Evolutionary conservation across 805 yeast genomes (phyloP).

Genomic region (Zygoascus flipseniorum): DNA sequence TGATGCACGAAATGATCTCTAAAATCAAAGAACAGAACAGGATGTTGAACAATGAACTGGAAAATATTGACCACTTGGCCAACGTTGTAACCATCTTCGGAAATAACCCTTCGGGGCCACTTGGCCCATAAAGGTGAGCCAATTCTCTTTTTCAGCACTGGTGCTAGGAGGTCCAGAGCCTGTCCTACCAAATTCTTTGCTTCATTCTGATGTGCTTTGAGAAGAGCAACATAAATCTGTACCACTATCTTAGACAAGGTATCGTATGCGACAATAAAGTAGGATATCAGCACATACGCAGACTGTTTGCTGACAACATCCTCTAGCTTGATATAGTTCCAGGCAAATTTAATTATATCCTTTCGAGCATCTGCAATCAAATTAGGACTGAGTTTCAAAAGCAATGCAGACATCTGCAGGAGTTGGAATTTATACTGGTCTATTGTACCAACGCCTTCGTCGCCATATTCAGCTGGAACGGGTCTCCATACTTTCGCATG

Average conservation of each 20-base stretch:
- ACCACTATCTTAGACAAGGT: constrained; percentile 84
- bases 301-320: constrained; percentile 86
- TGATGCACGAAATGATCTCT: constrained; percentile 85
- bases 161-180: constrained; percentile 82
- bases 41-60: constrained; percentile 79
- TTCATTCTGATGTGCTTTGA: constrained; percentile 79
- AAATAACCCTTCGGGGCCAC: constrained; percentile 87
- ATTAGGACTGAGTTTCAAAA: constrained; percentile 60
- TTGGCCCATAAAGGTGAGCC: constrained; percentile 68
- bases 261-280: constrained; percentile 79
- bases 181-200: constrained; percentile 76
- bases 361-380: constrained; percentile 55
- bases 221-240: constrained; percentile 83
- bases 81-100: constrained; percentile 83
- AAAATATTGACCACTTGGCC: constrained; percentile 81
- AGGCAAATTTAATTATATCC: constrained; percentile 84
- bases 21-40: constrained; percentile 74
- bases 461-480: constrained; percentile 26
- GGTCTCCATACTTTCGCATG: constrained; percentile 68
- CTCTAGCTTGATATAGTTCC: constrained; percentile 87
- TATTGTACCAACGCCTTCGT: constrained; percentile 56
- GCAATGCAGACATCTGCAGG: constrained; percentile 68
- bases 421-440: constrained; percentile 72
- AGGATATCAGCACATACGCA: constrained; percentile 81
- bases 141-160: constrained; percentile 67